phyloP scores from a whole-genome alignment of 768 basidiomycete genomes.

The Russula brevipes region DNA sequence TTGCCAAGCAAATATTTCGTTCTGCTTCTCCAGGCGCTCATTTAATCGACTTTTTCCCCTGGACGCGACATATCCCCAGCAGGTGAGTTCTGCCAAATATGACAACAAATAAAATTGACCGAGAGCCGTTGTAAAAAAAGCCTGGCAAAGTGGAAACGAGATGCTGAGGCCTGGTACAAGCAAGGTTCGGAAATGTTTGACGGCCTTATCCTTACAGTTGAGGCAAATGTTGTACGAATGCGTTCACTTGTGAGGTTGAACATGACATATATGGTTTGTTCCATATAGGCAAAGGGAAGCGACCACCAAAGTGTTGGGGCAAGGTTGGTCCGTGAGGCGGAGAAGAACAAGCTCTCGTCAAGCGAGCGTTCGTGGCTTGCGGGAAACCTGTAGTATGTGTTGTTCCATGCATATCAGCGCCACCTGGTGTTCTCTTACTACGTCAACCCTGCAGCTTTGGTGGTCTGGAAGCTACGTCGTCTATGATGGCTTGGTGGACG shows the following conservation, averaged over 20 bases:
- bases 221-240: background rate
- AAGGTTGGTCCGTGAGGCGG: background rate
- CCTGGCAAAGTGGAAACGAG: conserved; percentile 1
- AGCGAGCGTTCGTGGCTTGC: background rate
- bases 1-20: background rate
- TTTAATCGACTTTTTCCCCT: background rate
- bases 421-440: too few species aligned
- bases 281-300: background rate
- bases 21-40: background rate
- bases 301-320: background rate
- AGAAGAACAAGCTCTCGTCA: background rate
- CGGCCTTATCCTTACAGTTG: background rate
- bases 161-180: background rate
- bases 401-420: background rate
- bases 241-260: too few species aligned
- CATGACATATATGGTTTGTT: too few species aligned
- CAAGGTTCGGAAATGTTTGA: background rate
- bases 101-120: too few species aligned
- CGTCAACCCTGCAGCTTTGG: background rate
- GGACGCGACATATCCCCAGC: background rate
- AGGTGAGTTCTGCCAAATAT: background rate
- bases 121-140: background rate
- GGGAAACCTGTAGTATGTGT: background rate
- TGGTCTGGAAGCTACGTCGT: background rate
- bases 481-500: background rate